Conservation (phyloP, 768 basidiomycete species). For the Dictyophora rubrovolvata region DNA sequence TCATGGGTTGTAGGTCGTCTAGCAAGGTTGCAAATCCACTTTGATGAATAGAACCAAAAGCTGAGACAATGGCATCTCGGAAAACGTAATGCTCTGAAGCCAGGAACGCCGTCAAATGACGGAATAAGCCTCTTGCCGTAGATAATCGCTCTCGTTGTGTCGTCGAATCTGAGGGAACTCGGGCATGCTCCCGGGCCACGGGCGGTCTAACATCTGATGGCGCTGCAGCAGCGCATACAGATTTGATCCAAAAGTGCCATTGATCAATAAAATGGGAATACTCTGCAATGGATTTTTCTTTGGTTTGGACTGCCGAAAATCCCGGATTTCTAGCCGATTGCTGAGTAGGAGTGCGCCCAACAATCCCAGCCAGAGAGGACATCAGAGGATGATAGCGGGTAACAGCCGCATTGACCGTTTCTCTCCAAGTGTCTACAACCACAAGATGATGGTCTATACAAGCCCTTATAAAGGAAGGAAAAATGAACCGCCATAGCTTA, state of each 20-base stretch:
- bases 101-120: constrained; percentile 78
- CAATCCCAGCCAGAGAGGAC: constrained; percentile 64
- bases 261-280: constrained; percentile 55
- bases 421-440: constrained; percentile 45
- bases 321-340: constrained; percentile 27
- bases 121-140: constrained; percentile 75
- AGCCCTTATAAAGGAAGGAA: constrained; percentile 51
- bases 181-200: constrained; percentile 55
- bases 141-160: constrained; percentile 75
- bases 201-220: constrained; percentile 51
- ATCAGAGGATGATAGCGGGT: constrained; percentile 64
- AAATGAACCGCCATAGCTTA: constrained; percentile 65
- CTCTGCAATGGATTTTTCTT: constrained; percentile 41
- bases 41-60: constrained; percentile 79
- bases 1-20: constrained; percentile 73
- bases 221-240: constrained; percentile 73
- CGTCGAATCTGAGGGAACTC: constrained; percentile 60
- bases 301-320: constrained; percentile 27
- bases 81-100: constrained; percentile 78
- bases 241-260: constrained; percentile 78
- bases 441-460: constrained; percentile 40
- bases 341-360: constrained; percentile 41
- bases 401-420: constrained; percentile 55
- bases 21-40: constrained; percentile 69
- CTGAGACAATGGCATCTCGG: constrained; percentile 77